Base-by-base conservation (phyloP, 2,329 filamentous ascomycete species). In the Alternaria novae-zelandiae region DNA sequence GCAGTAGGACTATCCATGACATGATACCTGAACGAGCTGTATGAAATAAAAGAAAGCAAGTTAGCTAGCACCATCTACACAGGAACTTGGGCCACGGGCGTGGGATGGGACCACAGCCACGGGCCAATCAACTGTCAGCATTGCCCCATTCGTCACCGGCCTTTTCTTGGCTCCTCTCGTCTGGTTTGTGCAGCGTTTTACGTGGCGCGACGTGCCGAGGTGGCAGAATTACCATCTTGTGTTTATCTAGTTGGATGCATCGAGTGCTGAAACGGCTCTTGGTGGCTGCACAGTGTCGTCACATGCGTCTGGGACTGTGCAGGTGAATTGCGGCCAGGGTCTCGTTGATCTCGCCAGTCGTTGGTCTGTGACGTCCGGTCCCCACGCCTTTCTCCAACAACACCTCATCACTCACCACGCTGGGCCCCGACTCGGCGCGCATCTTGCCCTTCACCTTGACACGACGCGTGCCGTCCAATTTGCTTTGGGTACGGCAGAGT, bases 401-500 rank as follows among this genome's bases (percentile, higher is more conserved):
- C 63, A 69, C 64, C 63, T 63, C 61, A 55, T 70, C 68, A 65
- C 71, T 70, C 72, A 70, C 70, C 70, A 73, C 67, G 61, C 70
- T 66, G 64, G 64, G 54, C 57, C 60, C 46, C 49, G 60, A 51
- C 65, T 64, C 63, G 61, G 60, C 67, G 61, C 50, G 50, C 59
- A 60, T 53, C 50, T 49, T 41, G 59, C 57, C 61, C 63, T 55
- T 44, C 59, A 43, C 57, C 57, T 36, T 54, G 57, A 55, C 51
- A 21, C 43, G 64, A 70, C 74, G 67, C 70, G 63, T 64, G 78
- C 79, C 78, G 80, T 82, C 79, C 80, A 82, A 82, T 82, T 82
- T 69, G 70, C 68, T 81, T 82, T 82, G 80, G 77, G 65, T 63
- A 83, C 79, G 76, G 80, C 78, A 70, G 64, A 67, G 68, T 66